Conservation (phyloP, 2,329 filamentous ascomycete species). For the Verticillium klebahnii region DNA sequence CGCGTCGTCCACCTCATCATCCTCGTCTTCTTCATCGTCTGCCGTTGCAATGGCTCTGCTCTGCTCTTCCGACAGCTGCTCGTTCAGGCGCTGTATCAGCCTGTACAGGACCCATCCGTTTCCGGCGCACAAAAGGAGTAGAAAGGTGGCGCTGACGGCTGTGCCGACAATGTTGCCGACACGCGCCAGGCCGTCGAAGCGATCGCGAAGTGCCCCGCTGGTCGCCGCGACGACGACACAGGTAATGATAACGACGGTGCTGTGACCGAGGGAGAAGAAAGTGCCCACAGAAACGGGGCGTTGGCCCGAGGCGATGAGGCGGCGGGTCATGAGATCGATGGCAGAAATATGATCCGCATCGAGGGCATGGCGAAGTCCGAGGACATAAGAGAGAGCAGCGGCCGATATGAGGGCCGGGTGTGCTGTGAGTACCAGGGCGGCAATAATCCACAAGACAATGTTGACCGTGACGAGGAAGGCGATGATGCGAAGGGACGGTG, state of each 20-base stretch:
- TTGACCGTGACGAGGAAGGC: slow-evolving; percentile 45
- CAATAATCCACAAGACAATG: slow-evolving; percentile 47
- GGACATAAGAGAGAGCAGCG: slow-evolving; percentile 78
- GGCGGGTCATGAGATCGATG: slow-evolving; percentile 91
- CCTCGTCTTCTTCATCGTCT: slow-evolving; percentile 17
- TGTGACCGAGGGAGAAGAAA: slow-evolving; percentile 91
- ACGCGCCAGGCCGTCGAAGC: slow-evolving; percentile 74
- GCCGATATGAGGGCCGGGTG: slow-evolving; percentile 66
- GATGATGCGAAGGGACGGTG: slow-evolving; percentile 42
- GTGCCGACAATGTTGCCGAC: slow-evolving; percentile 89
- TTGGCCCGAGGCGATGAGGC: slow-evolving; percentile 80
- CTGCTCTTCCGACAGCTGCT: slow-evolving; percentile 45
- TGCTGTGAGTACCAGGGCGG: slow-evolving; percentile 47
- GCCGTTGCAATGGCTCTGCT: slow-evolving; percentile 17
- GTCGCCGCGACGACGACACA: slow-evolving; percentile 91
- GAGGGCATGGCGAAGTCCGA: slow-evolving; percentile 89
- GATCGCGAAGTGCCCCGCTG: slow-evolving; percentile 72
- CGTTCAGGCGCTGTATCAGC: slow-evolving; percentile 63
- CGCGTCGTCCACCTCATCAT: slow-evolving; percentile 19
- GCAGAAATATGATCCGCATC: slow-evolving; percentile 88
- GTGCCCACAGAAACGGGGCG: slow-evolving; percentile 88
- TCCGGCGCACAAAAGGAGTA: slow-evolving; percentile 76
- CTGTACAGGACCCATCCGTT: slow-evolving; percentile 84
- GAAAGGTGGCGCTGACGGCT: slow-evolving; percentile 75
- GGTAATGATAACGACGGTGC: slow-evolving; percentile 86